These are phyloP conservation scores for Diaporthe amygdali DNA, from an alignment of 2,329 filamentous ascomycete species.

Conservation along the genomic window DNA sequence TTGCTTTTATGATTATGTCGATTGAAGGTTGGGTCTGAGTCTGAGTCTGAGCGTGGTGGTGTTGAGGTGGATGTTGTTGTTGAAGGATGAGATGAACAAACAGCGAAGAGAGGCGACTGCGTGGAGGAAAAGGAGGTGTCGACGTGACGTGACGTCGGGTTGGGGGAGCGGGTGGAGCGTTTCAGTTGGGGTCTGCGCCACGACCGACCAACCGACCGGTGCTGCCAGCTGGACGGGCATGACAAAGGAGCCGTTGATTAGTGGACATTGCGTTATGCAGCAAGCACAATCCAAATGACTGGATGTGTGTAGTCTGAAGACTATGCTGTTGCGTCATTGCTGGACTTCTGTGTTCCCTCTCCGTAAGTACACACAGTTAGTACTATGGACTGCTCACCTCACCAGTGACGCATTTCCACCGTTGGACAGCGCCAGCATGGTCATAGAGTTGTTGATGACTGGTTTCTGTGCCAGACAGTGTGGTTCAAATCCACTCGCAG, in stretches of 20 bases:
- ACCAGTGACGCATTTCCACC: background rate
- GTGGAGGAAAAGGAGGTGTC: background rate
- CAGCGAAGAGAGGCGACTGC: background rate
- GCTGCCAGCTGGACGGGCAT: background rate
- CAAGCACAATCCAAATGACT: background rate
- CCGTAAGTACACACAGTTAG: background rate
- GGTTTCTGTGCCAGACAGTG: too few species aligned
- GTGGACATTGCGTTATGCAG: background rate
- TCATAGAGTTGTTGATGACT: background rate
- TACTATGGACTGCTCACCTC: background rate
- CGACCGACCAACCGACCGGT: background rate
- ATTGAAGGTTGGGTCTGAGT: background rate
- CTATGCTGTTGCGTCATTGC: background rate
- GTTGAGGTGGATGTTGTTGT: background rate
- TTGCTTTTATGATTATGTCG: background rate
- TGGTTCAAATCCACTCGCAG: too few species aligned
- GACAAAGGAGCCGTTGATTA: background rate
- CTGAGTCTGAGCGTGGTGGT: background rate
- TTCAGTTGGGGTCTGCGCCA: slow-evolving; percentile 12
- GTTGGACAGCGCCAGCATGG: background rate
- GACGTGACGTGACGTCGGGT: background rate
- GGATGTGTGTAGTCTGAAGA: background rate
- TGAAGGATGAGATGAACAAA: background rate
- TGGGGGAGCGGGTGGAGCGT: slow-evolving; percentile 6
- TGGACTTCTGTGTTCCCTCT: background rate